These are phyloP conservation scores for Atkinsonella texensis DNA, from an alignment of 2,329 filamentous ascomycete genomes.

Conservation along the genomic window DNA sequence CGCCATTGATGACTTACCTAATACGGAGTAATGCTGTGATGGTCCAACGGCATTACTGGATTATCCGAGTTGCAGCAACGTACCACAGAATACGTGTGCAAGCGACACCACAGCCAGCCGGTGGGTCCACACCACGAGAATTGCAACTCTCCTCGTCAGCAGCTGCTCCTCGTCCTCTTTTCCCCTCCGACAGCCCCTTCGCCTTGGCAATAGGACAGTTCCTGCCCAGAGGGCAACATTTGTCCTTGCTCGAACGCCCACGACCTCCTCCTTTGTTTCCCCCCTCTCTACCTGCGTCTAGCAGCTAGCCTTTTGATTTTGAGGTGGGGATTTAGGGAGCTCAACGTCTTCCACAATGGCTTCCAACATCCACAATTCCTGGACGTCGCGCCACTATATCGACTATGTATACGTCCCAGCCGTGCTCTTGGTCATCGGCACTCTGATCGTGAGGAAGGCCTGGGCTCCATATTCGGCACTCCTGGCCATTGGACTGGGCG, in stretches of 20 bases:
- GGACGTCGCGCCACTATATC: slow-evolving; percentile 50
- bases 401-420: slow-evolving; percentile 77
- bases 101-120: slow-evolving; percentile 1
- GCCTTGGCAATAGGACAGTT: neutral
- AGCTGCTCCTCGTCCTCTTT: neutral
- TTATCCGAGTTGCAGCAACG: slow-evolving; percentile 1
- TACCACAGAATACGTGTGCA: neutral
- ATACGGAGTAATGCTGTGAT: too few species aligned
- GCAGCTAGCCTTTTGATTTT: neutral
- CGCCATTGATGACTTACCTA: too few species aligned
- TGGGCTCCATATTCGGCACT: slow-evolving; percentile 60
- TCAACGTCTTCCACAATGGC: slow-evolving; percentile 12
- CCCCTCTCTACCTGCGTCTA: neutral
- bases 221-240: neutral
- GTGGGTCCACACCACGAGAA: neutral
- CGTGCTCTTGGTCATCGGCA: slow-evolving; percentile 65
- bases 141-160: neutral
- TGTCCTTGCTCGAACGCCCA: neutral
- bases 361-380: slow-evolving; percentile 16
- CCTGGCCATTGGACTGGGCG: slow-evolving; percentile 53
- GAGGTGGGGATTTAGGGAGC: slow-evolving; percentile 1
- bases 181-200: neutral
- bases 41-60: slow-evolving; percentile 2
- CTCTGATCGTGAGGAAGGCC: slow-evolving; percentile 65
- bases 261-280: too few species aligned